phyloP scores from a whole-genome alignment of 1,284 basidiomycete species.

The Malassezia psittaci region DNA sequence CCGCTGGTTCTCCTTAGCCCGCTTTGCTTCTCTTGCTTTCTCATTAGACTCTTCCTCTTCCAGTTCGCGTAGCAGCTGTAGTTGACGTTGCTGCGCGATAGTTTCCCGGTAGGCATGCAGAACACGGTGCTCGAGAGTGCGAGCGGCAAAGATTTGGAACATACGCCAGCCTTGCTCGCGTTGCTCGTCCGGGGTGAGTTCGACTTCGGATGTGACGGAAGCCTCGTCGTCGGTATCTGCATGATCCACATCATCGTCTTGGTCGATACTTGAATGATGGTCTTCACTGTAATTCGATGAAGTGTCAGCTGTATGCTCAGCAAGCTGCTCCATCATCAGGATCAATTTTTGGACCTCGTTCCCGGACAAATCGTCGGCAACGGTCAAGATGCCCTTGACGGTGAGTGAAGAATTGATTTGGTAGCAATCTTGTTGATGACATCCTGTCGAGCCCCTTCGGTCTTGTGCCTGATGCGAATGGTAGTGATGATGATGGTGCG shows the following conservation, averaged over 20 bases:
- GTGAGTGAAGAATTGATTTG: slow-evolving; percentile 18
- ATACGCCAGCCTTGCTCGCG: slow-evolving; percentile 96
- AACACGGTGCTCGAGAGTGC: slow-evolving; percentile 97
- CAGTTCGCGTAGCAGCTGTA: slow-evolving; percentile 73
- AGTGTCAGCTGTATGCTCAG: slow-evolving; percentile 73
- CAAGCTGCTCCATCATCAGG: slow-evolving; percentile 99
- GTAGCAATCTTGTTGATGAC: slow-evolving; percentile 14
- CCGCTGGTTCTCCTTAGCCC: slow-evolving; percentile 89
- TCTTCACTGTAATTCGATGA: slow-evolving; percentile 23
- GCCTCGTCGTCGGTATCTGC: slow-evolving; percentile 50
- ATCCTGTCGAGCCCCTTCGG: slow-evolving; percentile 7
- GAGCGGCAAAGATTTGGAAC: slow-evolving; percentile 99
- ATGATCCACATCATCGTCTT: slow-evolving; percentile 45
- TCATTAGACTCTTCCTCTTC: slow-evolving; percentile 74
- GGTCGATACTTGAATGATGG: slow-evolving; percentile 38
- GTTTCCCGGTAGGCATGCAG: slow-evolving; percentile 82
- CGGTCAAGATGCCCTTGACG: slow-evolving; percentile 74
- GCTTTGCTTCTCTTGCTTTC: slow-evolving; percentile 80
- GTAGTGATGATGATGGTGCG: slow-evolving; percentile 5
- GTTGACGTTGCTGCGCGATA: slow-evolving; percentile 79
- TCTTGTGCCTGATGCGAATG: not conserved
- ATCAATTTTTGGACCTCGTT: slow-evolving; percentile 97
- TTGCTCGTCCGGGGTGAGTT: slow-evolving; percentile 56
- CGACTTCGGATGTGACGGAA: slow-evolving; percentile 30
- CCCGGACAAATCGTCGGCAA: slow-evolving; percentile 93